Conservation (phyloP, 2,329 filamentous ascomycete species). For the Clarireedia paspali region DNA sequence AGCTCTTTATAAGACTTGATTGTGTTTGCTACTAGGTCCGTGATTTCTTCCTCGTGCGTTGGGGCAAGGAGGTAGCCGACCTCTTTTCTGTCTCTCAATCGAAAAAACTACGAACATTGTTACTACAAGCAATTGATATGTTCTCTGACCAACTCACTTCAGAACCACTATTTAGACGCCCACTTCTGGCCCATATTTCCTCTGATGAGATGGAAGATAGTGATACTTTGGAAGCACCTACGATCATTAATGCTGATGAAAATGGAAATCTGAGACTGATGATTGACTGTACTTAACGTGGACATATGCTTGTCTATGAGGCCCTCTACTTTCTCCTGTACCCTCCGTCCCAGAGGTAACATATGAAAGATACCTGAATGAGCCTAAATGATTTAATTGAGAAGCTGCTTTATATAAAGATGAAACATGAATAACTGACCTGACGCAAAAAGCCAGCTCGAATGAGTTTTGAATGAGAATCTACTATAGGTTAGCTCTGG, state of each 20-base stretch:
- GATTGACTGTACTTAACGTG: slow-evolving; percentile 47
- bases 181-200: slow-evolving; percentile 73
- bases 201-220: slow-evolving; percentile 83
- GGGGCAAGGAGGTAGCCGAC: slow-evolving; percentile 71
- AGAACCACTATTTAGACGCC: slow-evolving; percentile 66
- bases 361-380: slow-evolving; percentile 90
- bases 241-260: neutral
- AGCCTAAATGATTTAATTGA: slow-evolving; percentile 42
- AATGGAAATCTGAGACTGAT: slow-evolving; percentile 5
- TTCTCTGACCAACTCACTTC: slow-evolving; percentile 47
- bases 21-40: slow-evolving; percentile 63
- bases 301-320: slow-evolving; percentile 88
- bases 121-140: neutral
- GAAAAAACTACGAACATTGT: slow-evolving; percentile 58
- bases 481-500: slow-evolving; percentile 31
- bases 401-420: neutral
- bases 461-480: slow-evolving; percentile 59
- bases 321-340: slow-evolving; percentile 80
- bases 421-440: slow-evolving; percentile 35
- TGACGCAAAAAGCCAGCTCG: slow-evolving; percentile 68
- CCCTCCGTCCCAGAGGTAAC: slow-evolving; percentile 75
- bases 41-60: slow-evolving; percentile 97
- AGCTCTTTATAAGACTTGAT: slow-evolving; percentile 79
- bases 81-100: slow-evolving; percentile 71
- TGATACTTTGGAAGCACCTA: slow-evolving; percentile 71